Evolutionary conservation across 148 eudicot species (phyloP), one percentile per base, ranked within the genome.

Genomic region (Cornus suecica): DNA sequence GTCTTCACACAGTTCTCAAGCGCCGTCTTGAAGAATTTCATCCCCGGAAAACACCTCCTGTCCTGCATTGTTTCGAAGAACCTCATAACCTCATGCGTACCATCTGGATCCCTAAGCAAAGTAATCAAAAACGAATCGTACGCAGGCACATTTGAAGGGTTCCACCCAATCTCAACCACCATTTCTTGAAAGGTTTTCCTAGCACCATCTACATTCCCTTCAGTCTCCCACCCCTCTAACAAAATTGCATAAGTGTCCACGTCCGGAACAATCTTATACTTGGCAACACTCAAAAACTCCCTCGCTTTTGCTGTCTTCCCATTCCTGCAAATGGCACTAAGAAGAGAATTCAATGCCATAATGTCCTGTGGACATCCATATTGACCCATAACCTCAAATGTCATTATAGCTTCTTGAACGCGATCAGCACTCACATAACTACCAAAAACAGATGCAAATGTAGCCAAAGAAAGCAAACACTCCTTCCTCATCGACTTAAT

Each of bases 191-290:
- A 94, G 71, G 86, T 85, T 23, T 62, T 31, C 86, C 84, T 85
- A 64, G 97, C 89, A 78, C 76, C 60, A 51, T 2, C 78, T 32
- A 82, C 85, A 79, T 90, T 72, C 76, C 86, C 84, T 74, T 88
- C 98, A 10, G 24, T 86, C 85, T 91, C 97, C 84, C 88, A 94
- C 64, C 98, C 98, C 78, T 94, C 94, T 42, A 94, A 82, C 86
- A 94, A 80, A 56, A 94, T 87, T 0, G 91, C 92, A 79, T 84
- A 91, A 4, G 91, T 84, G 74, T 88, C 97, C 4, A 74, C 75
- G 83, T 90, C 93, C 8, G 75, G 81, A 72, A 83, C 78, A 78
- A 94, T 76, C 80, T 71, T 79, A 75, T 69, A 80, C 87, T 82
- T 89, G 0, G 71, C 78, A 68, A 72, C 7, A n/a, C 74, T 73